Evolutionary conservation across 495 filamentous ascomycete genomes (phyloP), one percentile per base, ranked within the genome.

Genomic region (Xylaria nigripes): DNA sequence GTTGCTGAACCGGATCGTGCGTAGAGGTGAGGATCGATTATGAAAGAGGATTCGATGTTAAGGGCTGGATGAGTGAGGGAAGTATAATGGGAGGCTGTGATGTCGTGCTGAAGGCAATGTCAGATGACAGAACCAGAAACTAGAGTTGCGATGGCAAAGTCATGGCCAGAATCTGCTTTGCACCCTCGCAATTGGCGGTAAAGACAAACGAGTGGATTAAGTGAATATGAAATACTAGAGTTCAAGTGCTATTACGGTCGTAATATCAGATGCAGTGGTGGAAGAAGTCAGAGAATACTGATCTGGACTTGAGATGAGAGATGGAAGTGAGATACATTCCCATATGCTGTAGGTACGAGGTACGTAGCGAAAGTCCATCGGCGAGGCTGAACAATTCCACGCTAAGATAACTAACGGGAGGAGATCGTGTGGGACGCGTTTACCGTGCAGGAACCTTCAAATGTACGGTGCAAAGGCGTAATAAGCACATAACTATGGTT

Each of bases 71-170:
- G n/a, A 10, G 45, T 29, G 25, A 29, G 25, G n/a, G 9, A 29
- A 29, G 25, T 4, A 29, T 29, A 29, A 54, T 24, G 45, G 15
- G 15, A 12, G 30, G 21, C 6, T 15, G 21, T 6, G 24, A 32
- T 18, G 45, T 3, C 19, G 27, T 36, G 15, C 12, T 13, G 13
- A 48, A 1, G 52, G 52, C 34, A 48, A 36, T 55, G 46, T 55
- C 53, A 55, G 40, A 55, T 45, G 53, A 55, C 46, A 44, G 45
- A 48, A 29, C 51, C 27, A 46, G 32, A 18, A 50, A 43, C 46
- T 55, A 55, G 19, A 45, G 21, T 27, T 4, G 30, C 45, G 23
- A 22, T 44, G 27, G 15, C 12, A 19, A 12, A 50, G 48, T 55
- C 53, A 55, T 49, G 23, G 48, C 53, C 19, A 50, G 29, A n/a